These are phyloP conservation scores for Epichloe bromicola DNA, from an alignment of 2,329 filamentous ascomycete species.

Conservation along the genomic window DNA sequence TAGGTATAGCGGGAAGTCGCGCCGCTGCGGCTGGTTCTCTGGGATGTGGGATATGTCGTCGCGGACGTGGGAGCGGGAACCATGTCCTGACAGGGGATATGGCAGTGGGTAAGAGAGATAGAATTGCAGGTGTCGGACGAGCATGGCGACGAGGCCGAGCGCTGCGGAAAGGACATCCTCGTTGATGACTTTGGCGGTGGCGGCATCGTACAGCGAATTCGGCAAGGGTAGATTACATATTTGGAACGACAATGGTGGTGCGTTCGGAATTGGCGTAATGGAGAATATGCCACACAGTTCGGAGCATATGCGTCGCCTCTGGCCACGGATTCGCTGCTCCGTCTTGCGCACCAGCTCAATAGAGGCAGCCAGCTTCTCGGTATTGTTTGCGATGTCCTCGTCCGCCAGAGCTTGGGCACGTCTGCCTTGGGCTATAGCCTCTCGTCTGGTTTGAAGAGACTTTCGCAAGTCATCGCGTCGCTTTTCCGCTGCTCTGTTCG, in stretches of 20 bases:
- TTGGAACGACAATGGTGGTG: slow-evolving; percentile 61
- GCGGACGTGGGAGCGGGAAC: slow-evolving; percentile 61
- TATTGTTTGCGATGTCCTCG: slow-evolving; percentile 48
- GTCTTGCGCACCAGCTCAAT: slow-evolving; percentile 41
- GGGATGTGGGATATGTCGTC: slow-evolving; percentile 56
- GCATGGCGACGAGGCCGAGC: slow-evolving; percentile 64
- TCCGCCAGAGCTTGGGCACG: slow-evolving; percentile 44
- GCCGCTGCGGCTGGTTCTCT: slow-evolving; percentile 35
- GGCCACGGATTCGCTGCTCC: slow-evolving; percentile 60
- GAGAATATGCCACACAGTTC: slow-evolving; percentile 70
- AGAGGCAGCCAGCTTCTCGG: slow-evolving; percentile 44
- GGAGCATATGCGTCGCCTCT: slow-evolving; percentile 76
- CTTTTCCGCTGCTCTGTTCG: slow-evolving; percentile 47
- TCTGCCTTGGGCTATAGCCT: slow-evolving; percentile 53
- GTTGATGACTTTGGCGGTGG: slow-evolving; percentile 31
- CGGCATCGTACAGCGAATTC: slow-evolving; percentile 60
- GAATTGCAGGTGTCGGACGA: slow-evolving; percentile 64
- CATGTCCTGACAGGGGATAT: slow-evolving; percentile 61
- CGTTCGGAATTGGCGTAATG: slow-evolving; percentile 50
- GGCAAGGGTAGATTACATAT: slow-evolving; percentile 70
- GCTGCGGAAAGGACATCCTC: slow-evolving; percentile 69
- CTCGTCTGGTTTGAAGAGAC: slow-evolving; percentile 51
- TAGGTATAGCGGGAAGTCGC: slow-evolving; percentile 70
- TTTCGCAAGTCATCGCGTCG: slow-evolving; percentile 54
- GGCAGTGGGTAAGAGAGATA: slow-evolving; percentile 71